Evolutionary conservation across 176 grass and related monocot genomes (phyloP).

Genomic region (Aegilops tauschii): DNA sequence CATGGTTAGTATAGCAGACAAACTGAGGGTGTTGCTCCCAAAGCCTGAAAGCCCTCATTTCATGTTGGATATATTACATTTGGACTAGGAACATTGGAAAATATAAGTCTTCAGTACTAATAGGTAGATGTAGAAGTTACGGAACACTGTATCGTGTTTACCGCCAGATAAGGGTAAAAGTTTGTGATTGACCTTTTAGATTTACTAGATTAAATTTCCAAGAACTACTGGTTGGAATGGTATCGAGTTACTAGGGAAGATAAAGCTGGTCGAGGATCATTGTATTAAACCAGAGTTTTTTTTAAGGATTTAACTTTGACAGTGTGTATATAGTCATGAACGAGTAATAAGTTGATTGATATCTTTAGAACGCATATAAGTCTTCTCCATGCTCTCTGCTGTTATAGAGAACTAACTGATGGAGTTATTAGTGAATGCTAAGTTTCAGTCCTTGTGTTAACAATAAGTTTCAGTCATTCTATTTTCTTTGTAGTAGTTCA

Average conservation of each 20-base stretch:
- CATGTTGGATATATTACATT: constrained; percentile 5
- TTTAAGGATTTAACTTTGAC: neutral
- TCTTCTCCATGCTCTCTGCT: neutral
- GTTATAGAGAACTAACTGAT: neutral
- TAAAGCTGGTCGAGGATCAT: neutral
- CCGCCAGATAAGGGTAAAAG: neutral
- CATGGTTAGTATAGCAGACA: neutral
- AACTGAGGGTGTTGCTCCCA: neutral
- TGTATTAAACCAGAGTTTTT: neutral
- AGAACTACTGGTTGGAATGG: neutral
- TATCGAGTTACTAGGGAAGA: neutral
- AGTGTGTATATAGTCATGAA: no score
- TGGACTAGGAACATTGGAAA: neutral
- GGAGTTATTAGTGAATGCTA: neutral
- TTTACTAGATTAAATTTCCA: neutral
- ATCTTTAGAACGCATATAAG: neutral
- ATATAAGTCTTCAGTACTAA: neutral
- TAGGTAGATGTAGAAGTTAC: neutral
- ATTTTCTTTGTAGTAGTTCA: neutral
- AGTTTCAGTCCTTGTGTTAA: neutral
- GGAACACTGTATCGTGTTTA: neutral
- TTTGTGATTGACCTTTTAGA: neutral
- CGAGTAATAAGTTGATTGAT: constrained; percentile 23
- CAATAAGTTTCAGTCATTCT: no score
- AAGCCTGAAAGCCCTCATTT: neutral